Base-by-base conservation (phyloP, 768 basidiomycete species). In the Myochromella boudieri region DNA sequence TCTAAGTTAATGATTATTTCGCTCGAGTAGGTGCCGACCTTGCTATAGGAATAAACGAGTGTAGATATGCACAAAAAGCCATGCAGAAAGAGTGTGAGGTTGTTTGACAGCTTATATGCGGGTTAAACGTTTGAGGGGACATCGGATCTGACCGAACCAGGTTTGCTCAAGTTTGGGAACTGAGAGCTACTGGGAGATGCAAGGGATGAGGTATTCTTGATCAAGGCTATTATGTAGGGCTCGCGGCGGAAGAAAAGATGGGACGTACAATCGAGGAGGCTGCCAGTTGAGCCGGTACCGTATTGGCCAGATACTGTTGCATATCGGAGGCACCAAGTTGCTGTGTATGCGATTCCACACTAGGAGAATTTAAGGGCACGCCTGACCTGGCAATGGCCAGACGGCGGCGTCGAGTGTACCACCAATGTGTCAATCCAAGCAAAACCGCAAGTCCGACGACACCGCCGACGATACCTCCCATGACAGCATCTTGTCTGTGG, bases 391-490 rank as follows among this genome's bases (percentile, higher is more conserved):
- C 32, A 15, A 58, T 48, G 9, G 29, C 8, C 29, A 54, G 42
- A 38, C 51, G 57, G 26, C 52, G 60, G 18, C 58, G 57, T 10
- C 56, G 59, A 25, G 28, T 42, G 17, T 63, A 39, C 38, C 39
- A 56, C 60, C 60, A 65, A 38, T 38, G 71, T 9, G 57, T 43
- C 6, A 63, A 18, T 3, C 54, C 70, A 14, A 46, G 60, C n/a
- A 78, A 49, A 25, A 72, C 33, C 3, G 62, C 64, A 17, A 71
- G 43, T 17, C 64, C 72, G 10, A 71, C 52, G 6, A 74, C 37
- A 2, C 68, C 74, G 14, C 73, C 75, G 6, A 77, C 65, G 20
- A 72, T 64, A n/a, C 76, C 75, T 26, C 77, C 80, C 2, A 73
- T 70, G 15, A 81, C 67, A 7, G 59, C 58, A 55, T 70, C 66